These are phyloP conservation scores for Lodderomyces metapsilosis DNA, from an alignment of 1,139 yeast genomes.

Conservation along the genomic window DNA sequence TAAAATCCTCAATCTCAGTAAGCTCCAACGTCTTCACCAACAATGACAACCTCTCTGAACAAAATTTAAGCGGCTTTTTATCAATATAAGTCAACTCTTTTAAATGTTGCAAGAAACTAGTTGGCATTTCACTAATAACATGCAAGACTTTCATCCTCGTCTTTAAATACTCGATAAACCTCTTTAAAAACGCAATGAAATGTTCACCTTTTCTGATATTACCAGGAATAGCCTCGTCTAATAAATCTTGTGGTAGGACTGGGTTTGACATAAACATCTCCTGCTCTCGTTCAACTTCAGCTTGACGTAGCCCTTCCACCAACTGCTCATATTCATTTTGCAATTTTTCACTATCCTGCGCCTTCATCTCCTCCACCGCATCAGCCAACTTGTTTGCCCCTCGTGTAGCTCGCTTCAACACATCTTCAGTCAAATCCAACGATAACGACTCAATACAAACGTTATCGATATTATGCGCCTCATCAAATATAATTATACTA, in stretches of 20 bases:
- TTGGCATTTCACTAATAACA: slow-evolving; percentile 95
- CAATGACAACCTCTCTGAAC: slow-evolving; percentile 86
- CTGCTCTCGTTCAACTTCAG: slow-evolving; percentile 72
- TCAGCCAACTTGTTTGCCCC: slow-evolving; percentile 78
- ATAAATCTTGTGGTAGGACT: slow-evolving; percentile 75
- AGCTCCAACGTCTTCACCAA: slow-evolving; percentile 87
- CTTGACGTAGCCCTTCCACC: slow-evolving; percentile 83
- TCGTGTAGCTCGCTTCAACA: slow-evolving; percentile 43
- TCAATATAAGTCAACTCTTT: slow-evolving; percentile 93
- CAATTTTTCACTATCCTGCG: slow-evolving; percentile 75
- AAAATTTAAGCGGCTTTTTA: slow-evolving; percentile 83
- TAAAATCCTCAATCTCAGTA: slow-evolving; percentile 84
- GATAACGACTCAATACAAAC: slow-evolving; percentile 96
- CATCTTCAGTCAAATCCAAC: slow-evolving; percentile 61
- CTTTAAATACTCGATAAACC: slow-evolving; percentile 91
- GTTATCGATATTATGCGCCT: slow-evolving; percentile 97
- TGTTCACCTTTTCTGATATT: slow-evolving; percentile 96
- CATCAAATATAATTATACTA: slow-evolving; percentile 92
- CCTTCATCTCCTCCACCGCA: slow-evolving; percentile 80
- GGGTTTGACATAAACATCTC: slow-evolving; percentile 88
- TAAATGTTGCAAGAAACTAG: slow-evolving; percentile 85
- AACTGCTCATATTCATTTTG: slow-evolving; percentile 89
- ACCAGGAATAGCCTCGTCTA: slow-evolving; percentile 95
- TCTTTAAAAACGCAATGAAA: slow-evolving; percentile 84
- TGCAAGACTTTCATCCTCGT: slow-evolving; percentile 97